Evolutionary conservation across 2,329 filamentous ascomycete species (phyloP).

Genomic region (Pestalotiopsis sp.): DNA sequence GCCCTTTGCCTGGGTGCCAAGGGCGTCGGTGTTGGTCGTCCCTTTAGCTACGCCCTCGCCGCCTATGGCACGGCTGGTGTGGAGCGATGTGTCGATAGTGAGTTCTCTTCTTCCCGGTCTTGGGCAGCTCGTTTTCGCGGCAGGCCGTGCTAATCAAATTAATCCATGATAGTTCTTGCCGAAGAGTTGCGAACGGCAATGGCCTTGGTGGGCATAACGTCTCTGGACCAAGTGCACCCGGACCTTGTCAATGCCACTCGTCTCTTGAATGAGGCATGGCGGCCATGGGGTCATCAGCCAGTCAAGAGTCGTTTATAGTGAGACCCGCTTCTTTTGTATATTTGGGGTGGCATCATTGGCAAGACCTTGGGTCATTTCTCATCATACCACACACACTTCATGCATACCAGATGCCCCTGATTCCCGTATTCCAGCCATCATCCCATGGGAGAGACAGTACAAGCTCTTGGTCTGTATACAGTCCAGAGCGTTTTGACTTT

Average conservation of each 20-base stretch:
- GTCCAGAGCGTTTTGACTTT: too few relatives aligned
- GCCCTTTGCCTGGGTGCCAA: constrained; percentile 47
- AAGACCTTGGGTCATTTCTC: background rate
- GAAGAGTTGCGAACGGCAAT: constrained; percentile 51
- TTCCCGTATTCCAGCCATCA: too few relatives aligned
- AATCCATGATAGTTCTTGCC: constrained; percentile 17
- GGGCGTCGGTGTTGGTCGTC: constrained; percentile 46
- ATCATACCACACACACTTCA: background rate
- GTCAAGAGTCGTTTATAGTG: background rate
- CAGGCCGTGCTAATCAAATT: too few relatives aligned
- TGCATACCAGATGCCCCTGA: too few relatives aligned
- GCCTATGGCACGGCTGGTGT: constrained; percentile 34
- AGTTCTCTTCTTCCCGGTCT: constrained; percentile 12
- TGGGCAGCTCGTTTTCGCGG: background rate
- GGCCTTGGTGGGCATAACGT: constrained; percentile 50
- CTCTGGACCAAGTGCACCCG: constrained; percentile 47
- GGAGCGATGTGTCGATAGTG: constrained; percentile 27
- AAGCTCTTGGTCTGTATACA: too few relatives aligned
- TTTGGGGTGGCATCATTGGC: background rate
- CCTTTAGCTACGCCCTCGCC: constrained; percentile 44
- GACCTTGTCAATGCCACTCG: constrained; percentile 49
- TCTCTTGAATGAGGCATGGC: constrained; percentile 33
- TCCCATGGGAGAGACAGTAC: too few relatives aligned
- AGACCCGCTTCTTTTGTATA: too few relatives aligned
- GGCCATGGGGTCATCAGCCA: constrained; percentile 26